Base-by-base conservation (phyloP, 768 basidiomycete species). In the Omphalotus guepiniiformis region DNA sequence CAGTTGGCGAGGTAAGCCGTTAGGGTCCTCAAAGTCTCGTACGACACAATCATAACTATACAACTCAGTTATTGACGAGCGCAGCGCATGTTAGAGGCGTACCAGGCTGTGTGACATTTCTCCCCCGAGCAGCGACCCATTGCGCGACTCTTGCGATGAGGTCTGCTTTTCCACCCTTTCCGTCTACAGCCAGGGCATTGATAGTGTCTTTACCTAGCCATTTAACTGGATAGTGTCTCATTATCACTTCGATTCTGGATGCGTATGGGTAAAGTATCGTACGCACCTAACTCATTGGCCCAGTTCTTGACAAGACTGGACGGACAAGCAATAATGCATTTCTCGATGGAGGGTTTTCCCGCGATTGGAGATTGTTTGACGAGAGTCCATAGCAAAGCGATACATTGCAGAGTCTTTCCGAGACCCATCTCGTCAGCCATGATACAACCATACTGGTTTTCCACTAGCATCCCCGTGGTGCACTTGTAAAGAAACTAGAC, bases 361-460 rank as follows among this genome's bases (percentile, higher is more conserved):
- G 93, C 72, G 42, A 84, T 81, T 0, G 96, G 93, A 0, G 96
- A 97, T 59, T 99, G 96, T 65, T 93, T 96, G 41, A 98, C 69
- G 11, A 98, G 66, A 0, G 95, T 97, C 93, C 94, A 98, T 48
- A 99, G 66, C 16, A 99, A 78, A 2, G 95, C 77, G 52, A 99
- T 97, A 61, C 96, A 98, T 61, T 99, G 96, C 13, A 99, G 74
- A 13, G 94, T 95, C 66, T 96, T 94, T 15, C 92, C 95, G 12
- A 98, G 80, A 58, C 95, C 95, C 95, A 99, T 99, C 66, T 95
- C 95, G 59, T 99, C 95, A 1, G 95, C 95, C 95, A 99, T 97
- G 64, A 99, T 99, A 60, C 95, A 98, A 0, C 90, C 91, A 51
- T 83, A 86, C 52, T 95, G 92, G 57, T 92, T 88, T 37, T 91